Percentiles rank a stretch among this genome's conserved stretches.
phyloP scores from a whole-genome alignment of 345 rosid species.

The Citrus medica region DNA sequence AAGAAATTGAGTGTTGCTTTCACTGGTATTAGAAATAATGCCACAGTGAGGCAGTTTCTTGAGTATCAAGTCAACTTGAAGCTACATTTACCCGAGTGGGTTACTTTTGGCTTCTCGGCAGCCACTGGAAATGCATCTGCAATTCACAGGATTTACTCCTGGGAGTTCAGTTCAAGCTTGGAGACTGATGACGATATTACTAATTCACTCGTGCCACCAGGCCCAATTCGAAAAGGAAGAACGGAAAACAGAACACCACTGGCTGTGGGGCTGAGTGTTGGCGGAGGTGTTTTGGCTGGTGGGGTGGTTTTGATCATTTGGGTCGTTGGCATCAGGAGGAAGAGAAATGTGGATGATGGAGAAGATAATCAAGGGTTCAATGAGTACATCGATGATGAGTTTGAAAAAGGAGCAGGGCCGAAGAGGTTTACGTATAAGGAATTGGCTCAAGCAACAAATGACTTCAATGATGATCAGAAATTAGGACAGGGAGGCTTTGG shows the following conservation, averaged over 20 bases:
- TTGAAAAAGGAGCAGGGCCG: slow-evolving; percentile 16
- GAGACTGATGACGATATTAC: neutral
- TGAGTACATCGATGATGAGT: slow-evolving; percentile 9
- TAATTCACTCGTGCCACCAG: too few species aligned
- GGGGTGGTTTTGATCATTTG: neutral
- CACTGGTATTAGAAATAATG: slow-evolving; percentile 9
- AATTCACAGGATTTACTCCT: slow-evolving; percentile 14
- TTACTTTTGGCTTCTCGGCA: slow-evolving; percentile 29
- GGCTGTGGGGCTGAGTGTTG: neutral
- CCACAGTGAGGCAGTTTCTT: neutral
- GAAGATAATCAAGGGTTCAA: neutral
- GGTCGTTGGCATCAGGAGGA: neutral
- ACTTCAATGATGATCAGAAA: slow-evolving; percentile 15
- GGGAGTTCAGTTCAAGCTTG: slow-evolving; percentile 17
- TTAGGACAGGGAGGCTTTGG: slow-evolving; percentile 30
- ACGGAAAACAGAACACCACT: neutral
- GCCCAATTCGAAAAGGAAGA: neutral
- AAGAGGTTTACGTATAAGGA: slow-evolving; percentile 17
- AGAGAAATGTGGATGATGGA: neutral
- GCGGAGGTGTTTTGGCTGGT: neutral
- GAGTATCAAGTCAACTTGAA: slow-evolving; percentile 13
- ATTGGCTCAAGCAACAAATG: slow-evolving; percentile 13
- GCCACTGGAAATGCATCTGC: slow-evolving; percentile 15
- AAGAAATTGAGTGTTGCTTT: slow-evolving; percentile 12
- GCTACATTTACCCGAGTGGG: slow-evolving; percentile 11